These are phyloP conservation scores for Nicotiana tabacum DNA, from an alignment of 257 asterid genomes.

Conservation along the genomic window DNA sequence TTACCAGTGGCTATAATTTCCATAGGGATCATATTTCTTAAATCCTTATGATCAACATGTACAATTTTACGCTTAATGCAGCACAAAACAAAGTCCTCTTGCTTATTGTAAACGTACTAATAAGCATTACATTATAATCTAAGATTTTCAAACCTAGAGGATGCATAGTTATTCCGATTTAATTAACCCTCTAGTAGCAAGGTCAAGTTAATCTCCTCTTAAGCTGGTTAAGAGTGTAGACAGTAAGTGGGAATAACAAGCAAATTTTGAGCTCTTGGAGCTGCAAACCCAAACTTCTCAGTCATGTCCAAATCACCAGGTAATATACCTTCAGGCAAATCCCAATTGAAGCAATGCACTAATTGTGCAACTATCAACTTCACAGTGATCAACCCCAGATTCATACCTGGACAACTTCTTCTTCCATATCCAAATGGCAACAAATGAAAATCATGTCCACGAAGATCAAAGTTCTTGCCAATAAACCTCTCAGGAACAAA, in stretches of 20 bases:
- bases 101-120: no score
- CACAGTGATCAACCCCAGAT: constrained; percentile 11
- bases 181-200: no score
- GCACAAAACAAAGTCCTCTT: no score
- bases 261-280: constrained; percentile 13
- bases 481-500: constrained; percentile 8
- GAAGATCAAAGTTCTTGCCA: not conserved
- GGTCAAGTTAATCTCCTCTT: no score
- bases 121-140: not conserved
- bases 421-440: constrained; percentile 15
- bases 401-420: constrained; percentile 10
- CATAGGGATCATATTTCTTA: no score
- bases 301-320: constrained; percentile 13
- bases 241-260: constrained; percentile 11
- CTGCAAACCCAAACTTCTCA: constrained; percentile 10
- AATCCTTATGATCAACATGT: no score
- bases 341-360: constrained; percentile 15
- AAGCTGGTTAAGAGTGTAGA: not conserved
- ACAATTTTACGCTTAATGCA: no score
- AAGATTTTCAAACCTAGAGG: not conserved
- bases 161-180: no score
- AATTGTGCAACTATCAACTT: constrained; percentile 8
- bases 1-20: no score
- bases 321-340: constrained; percentile 4
- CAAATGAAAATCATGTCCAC: constrained; percentile 3